Evolutionary conservation across 2,329 filamentous ascomycete species (phyloP), one percentile per base, ranked within the genome.

Genomic region (Gnomoniopsis smithogilvyi): DNA sequence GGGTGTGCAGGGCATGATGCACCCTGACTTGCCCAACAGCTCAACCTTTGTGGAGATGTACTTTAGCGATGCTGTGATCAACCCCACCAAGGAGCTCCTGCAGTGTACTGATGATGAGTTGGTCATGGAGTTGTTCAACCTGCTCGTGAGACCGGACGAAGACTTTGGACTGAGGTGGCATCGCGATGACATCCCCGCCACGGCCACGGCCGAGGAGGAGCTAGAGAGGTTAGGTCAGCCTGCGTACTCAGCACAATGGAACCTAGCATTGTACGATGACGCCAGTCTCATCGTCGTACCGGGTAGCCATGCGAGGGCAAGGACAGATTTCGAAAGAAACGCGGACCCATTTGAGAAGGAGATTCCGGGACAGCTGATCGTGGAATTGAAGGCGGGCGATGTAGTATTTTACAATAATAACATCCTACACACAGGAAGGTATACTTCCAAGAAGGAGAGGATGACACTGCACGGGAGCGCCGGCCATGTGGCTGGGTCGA

Each of bases 361-460:
- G 48, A 61, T 63, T 12, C 61, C 61, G 1, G 59, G 50, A 2
- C 61, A 63, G 59, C 36, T 56, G 33, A 34, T 83, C 8, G 90
- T 95, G 19, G 69, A 78, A 68, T 76, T 94, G 62, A 77, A 83
- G 64, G 81, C 90, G 0, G 91, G 91, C 0, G 91, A 95, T 73
- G 84, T 89, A 12, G 89, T 89, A 48, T 94, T 95, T 67, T 95
- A 95, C 68, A 86, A 95, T 71, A 94, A 92, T 69, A 94, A 95
- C 69, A 94, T 95, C 65, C 72, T 94, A 60, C 88, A 91, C 67
- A 76, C 87, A 2, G 88, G 88, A 0, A 81, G 81, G 22, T 91
- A 91, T 68, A 75, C 80, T 64, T 73, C 74, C n/a, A 67, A 50
- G 1, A 80, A 76, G 64, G 85, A 89, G 72, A 75, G 88, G 24